phyloP scores from a whole-genome alignment of 2,329 filamentous ascomycete genomes.

The Exophiala aquamarina region DNA sequence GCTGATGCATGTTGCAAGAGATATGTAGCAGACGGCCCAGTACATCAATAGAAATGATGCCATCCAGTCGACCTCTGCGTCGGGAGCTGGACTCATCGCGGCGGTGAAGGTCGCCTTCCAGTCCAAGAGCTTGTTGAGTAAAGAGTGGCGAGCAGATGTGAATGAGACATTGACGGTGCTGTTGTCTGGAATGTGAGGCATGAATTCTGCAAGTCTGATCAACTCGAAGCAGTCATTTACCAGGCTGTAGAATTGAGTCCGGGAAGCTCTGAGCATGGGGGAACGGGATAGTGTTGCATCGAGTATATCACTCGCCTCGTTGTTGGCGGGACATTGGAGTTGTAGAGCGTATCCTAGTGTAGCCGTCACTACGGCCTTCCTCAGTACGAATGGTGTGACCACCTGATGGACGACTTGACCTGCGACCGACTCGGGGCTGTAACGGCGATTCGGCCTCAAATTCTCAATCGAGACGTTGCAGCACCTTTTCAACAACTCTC shows the following conservation, averaged over 20 bases:
- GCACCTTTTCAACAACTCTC: constrained; percentile 10
- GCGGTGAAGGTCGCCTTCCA: constrained; percentile 15
- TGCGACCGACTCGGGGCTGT: neutral
- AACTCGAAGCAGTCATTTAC: constrained; percentile 12
- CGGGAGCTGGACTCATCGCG: neutral
- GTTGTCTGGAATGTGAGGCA: constrained; percentile 7
- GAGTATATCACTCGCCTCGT: neutral
- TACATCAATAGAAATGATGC: constrained; percentile 22
- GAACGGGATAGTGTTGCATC: constrained; percentile 1
- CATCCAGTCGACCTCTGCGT: constrained; percentile 8
- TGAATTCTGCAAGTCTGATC: constrained; percentile 19
- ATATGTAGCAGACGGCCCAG: constrained; percentile 21
- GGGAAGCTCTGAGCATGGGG: constrained; percentile 10
- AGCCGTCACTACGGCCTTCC: constrained; percentile 14
- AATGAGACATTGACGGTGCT: constrained; percentile 4
- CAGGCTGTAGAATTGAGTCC: constrained; percentile 11
- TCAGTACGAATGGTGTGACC: constrained; percentile 18
- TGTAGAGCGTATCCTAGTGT: constrained; percentile 12
- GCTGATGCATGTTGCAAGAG: constrained; percentile 13
- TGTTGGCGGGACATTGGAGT: constrained; percentile 1
- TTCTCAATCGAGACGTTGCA: constrained; percentile 10
- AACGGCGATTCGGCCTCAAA: constrained; percentile 3
- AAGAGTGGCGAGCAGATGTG: neutral
- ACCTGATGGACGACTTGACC: constrained; percentile 13
- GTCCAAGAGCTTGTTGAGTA: constrained; percentile 7